A percentile compares a stretch with the other conserved stretches of the same genome.
These are phyloP conservation scores for Fonsecaea pedrosoi DNA, from an alignment of 2,329 filamentous ascomycete genomes.

Conservation along the genomic window DNA sequence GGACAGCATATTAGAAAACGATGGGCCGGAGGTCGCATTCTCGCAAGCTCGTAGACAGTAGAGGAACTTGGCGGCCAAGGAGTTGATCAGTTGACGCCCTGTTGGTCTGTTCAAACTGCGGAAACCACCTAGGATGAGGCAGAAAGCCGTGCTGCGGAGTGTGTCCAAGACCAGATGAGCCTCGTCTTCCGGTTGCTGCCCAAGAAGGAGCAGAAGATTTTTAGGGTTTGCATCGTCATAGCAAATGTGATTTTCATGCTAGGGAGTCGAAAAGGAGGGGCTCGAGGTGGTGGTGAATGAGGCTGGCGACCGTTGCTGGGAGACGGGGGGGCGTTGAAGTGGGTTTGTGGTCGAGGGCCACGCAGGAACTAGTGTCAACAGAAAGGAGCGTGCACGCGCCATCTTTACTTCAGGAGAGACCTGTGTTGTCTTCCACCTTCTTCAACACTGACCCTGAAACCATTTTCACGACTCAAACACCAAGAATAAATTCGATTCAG, in stretches of 20 bases:
- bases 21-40: neutral
- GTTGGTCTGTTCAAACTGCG: neutral
- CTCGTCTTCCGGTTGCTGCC: conserved; percentile 30
- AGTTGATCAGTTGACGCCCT: neutral
- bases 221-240: conserved; percentile 28
- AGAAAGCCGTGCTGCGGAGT: neutral
- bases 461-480: neutral
- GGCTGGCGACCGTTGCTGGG: conserved; percentile 28
- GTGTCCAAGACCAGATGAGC: conserved; percentile 22
- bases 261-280: conserved; percentile 23
- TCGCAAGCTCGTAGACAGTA: neutral
- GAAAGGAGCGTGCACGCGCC: conserved; percentile 24
- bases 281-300: conserved; percentile 10
- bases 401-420: conserved; percentile 30
- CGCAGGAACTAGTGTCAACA: conserved; percentile 32
- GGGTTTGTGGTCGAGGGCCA: conserved; percentile 16
- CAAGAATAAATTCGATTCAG: neutral
- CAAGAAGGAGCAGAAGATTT: conserved; percentile 29
- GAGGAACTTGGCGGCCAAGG: neutral
- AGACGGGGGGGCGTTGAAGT: conserved; percentile 15
- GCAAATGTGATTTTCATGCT: conserved; percentile 32
- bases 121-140: conserved; percentile 4
- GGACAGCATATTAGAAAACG: conserved; percentile 3
- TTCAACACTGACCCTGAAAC: conserved; percentile 14
- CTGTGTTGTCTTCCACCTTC: conserved; percentile 9